Conservation (phyloP, 768 basidiomycete genomes). For the Kwoniella sp. region DNA sequence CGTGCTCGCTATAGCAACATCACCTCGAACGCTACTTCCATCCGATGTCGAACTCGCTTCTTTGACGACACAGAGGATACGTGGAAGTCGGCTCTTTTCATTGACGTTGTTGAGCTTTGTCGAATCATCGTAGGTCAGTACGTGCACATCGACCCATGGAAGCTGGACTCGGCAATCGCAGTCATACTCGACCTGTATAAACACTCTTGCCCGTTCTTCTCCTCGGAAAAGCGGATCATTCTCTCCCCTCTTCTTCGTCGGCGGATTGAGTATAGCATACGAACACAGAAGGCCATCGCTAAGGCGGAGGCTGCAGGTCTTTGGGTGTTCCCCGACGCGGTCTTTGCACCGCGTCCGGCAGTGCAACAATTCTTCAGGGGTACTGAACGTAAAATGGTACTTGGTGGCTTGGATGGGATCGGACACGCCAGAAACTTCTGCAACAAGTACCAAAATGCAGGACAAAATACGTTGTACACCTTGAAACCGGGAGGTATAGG, state of each 20-base stretch:
- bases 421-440: background rate
- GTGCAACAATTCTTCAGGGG: background rate
- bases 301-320: background rate
- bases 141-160: background rate
- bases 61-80: background rate
- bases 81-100: background rate
- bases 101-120: background rate
- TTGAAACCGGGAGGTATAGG: background rate
- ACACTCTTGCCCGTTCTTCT: background rate
- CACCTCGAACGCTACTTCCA: background rate
- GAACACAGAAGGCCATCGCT: background rate
- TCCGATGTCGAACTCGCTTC: background rate
- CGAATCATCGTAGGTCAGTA: background rate
- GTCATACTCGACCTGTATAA: background rate
- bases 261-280: background rate
- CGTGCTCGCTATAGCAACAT: background rate
- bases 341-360: background rate
- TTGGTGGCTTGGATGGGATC: background rate
- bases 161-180: background rate
- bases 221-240: background rate
- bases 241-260: background rate
- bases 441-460: background rate
- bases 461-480: background rate
- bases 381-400: background rate
- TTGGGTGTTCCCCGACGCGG: background rate